Base-by-base conservation (phyloP, 2,329 filamentous ascomycete species). In the Aspergillus felis region DNA sequence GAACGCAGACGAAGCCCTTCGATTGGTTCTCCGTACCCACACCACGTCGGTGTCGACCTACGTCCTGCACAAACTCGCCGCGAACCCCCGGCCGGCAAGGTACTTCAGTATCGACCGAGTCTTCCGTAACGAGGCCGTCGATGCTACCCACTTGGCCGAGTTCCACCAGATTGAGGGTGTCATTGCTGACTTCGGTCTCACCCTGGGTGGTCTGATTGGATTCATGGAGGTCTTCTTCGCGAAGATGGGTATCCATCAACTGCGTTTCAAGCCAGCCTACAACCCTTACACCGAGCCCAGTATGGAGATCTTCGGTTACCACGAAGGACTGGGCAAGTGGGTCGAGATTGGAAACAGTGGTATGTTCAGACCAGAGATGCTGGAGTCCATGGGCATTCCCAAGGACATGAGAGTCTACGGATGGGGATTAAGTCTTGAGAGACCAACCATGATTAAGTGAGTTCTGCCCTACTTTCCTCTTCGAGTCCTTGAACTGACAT, bases 161-260 rank as follows among this genome's bases (percentile, higher is more conserved):
- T 99, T 99, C 83, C 94, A 99, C 79, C 94, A 99, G 74, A 91
- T 97, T 35, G 94, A 99, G 78, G 94, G 94, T 76, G 93, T 99
- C 52, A 97, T 99, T 77, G 94, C 94, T 27, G 94, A 99, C 77
- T 97, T 96, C 74, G 89, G 89, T 38, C 82, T 99, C 61, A 95
- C 93, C 0, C 84, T 97, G 20, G 94, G 94, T 65, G 94, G 92
- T 50, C 81, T 97, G 57, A 96, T 97, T 82, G 91, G 85, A 78
- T 91, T 97, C 80, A 92, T 97, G 84, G 88, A 93, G 69, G 87
- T 91, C 69, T 97, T 99, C 86, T 99, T 97, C 77, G 83, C 82
- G 62, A 96, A 96, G 82, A 96, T 97, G 89, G 93, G 94, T 64
- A 91, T 99, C 65, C 81, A 85, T 61, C 81, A 85, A 68, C 84